phyloP scores from a whole-genome alignment of 2,329 filamentous ascomycete species.

The Claviceps pusilla region DNA sequence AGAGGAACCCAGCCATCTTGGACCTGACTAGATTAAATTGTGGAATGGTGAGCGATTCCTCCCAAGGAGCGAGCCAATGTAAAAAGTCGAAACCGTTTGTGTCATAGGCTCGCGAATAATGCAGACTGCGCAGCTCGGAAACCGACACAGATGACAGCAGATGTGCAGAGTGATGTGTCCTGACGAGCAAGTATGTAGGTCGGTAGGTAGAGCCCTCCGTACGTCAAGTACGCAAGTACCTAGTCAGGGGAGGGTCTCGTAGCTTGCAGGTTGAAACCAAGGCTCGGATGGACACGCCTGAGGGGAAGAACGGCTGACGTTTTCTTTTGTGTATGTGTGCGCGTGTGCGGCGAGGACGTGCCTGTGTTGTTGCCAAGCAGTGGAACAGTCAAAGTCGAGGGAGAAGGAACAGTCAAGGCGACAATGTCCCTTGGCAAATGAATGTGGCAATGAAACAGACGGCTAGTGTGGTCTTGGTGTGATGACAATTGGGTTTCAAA shows the following conservation, averaged over 20 bases:
- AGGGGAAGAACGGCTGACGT: neutral
- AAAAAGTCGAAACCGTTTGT: neutral
- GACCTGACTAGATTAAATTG: neutral
- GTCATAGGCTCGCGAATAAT: neutral
- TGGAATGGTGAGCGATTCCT: neutral
- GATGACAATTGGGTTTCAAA: slow-evolving; percentile 1
- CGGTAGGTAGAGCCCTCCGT: neutral
- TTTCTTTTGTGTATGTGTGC: neutral
- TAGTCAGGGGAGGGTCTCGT: neutral
- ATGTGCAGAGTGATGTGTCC: neutral
- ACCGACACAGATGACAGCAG: neutral
- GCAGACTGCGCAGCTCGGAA: neutral
- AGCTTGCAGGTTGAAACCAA: neutral
- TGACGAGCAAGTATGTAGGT: neutral
- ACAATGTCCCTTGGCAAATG: neutral
- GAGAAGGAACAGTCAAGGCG: neutral
- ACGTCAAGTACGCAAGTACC: no score
- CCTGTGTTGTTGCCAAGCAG: neutral
- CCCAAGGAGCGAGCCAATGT: neutral
- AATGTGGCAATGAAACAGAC: slow-evolving; percentile 1
- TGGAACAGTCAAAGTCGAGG: neutral
- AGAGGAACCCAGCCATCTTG: slow-evolving; percentile 44
- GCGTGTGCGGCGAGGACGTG: neutral
- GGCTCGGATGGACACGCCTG: neutral
- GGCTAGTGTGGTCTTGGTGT: slow-evolving; percentile 1